A percentile compares a stretch with the other conserved stretches of the same genome.
Evolutionary conservation across 768 basidiomycete genomes (phyloP).

Genomic region (Mycena floridula): DNA sequence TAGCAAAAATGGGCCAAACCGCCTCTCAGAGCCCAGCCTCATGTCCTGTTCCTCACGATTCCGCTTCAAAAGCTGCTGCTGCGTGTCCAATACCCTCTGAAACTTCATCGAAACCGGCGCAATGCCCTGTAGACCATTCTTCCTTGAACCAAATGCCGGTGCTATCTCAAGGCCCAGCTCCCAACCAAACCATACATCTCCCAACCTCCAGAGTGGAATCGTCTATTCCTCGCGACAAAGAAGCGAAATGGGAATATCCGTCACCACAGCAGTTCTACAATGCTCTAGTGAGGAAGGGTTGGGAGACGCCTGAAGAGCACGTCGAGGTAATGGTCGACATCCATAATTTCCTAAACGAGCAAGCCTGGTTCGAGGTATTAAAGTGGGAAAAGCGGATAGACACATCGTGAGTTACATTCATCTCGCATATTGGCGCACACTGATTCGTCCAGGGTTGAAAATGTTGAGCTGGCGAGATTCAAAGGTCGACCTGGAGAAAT

Average conservation of each 20-base stretch:
- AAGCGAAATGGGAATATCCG: conserved; percentile 85
- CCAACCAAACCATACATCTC: conserved; percentile 50
- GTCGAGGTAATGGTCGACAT: conserved; percentile 97
- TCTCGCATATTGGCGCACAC: neutral
- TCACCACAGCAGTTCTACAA: conserved; percentile 98
- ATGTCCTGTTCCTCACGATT: conserved; percentile 36
- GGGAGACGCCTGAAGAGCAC: conserved; percentile 95
- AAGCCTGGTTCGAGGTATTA: conserved; percentile 91
- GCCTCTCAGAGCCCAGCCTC: conserved; percentile 14
- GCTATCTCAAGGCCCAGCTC: conserved; percentile 64
- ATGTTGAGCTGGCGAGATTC: conserved; percentile 76
- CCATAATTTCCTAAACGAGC: conserved; percentile 96
- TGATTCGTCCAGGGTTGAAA: conserved; percentile 42
- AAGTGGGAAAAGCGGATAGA: conserved; percentile 78
- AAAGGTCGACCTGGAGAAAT: conserved; percentile 88
- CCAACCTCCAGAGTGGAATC: conserved; percentile 74
- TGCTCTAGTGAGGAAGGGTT: conserved; percentile 91
- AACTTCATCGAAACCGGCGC: conserved; percentile 13
- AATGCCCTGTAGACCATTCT: conserved; percentile 56
- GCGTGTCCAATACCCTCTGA: conserved; percentile 34
- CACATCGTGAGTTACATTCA: conserved; percentile 41
- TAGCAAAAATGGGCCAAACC: conserved; percentile 36
- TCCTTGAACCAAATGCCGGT: conserved; percentile 82
- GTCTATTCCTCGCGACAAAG: conserved; percentile 72
- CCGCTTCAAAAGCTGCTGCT: conserved; percentile 13